Evolutionary conservation across 352 stramenopile genomes (phyloP), one percentile per base, ranked within the genome.

Genomic region (Phytopythium cucurbitacearum): DNA sequence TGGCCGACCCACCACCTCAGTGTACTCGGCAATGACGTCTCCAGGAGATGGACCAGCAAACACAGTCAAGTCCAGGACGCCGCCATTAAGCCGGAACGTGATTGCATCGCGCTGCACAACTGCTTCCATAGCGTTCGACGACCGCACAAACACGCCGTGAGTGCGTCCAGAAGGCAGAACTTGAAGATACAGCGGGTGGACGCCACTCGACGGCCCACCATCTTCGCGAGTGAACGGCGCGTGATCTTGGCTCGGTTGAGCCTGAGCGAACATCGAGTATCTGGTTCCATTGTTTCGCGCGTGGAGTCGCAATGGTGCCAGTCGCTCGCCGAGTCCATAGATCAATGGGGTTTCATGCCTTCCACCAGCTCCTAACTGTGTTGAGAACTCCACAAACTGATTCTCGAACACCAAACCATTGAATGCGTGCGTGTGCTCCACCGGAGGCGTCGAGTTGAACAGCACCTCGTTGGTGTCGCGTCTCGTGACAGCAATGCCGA

Each of bases 71-170:
- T 97, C 88, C 5, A 96, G 33, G 32, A 97, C 62, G 28, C 88
- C 88, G 32, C 88, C 88, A 0, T 81, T 89, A 0, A 82, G 59
- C 5, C 85, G 81, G 56, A 91, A 95, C 12, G 86, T 94, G 11
- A 96, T 51, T 5, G 83, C 76, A 21, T 73, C 40, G 1, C 61
- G 59, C 42, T 82, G 81, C 15, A 80, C 71, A 35, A 90, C 66
- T 3, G 92, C 81, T 57, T 97, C 88, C 79, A 97, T 93, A 1
- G 84, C 88, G 40, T 95, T 95, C 0, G 80, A 87, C 38, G 86
- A 91, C 1, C 80, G 56, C 48, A 97, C 53, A 38, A 93, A 93
- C 13, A 92, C 56, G 4, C 87, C 88, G 38, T 96, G 81, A 0
- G 87, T 73, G 40, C 43, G 58, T 0, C 81, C 70, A 3, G 66